Percentiles rank a stretch among this genome's conserved stretches.
phyloP scores from a whole-genome alignment of 257 asterid genomes.

The Solanum lycopersicoides region DNA sequence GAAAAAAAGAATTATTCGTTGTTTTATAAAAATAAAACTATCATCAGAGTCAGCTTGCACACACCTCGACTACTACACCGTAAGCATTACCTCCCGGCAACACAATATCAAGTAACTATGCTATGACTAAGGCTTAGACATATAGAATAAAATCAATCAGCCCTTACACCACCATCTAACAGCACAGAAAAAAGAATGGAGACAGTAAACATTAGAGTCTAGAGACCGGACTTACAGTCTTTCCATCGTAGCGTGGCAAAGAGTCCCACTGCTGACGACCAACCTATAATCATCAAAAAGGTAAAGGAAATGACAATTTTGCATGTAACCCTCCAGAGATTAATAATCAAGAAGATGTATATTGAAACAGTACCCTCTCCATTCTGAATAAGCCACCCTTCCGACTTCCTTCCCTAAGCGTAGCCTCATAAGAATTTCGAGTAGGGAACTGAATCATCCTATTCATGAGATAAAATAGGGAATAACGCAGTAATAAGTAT shows the following conservation, averaged over 20 bases:
- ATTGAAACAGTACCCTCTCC: conserved; percentile 33
- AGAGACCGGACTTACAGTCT: conserved; percentile 50
- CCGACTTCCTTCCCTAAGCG: conserved; percentile 26
- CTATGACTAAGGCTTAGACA: not conserved
- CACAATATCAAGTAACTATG: not conserved
- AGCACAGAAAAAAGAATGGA: not conserved
- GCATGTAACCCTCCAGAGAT: not conserved
- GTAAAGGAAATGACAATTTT: not conserved
- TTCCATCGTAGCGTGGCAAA: conserved; percentile 50
- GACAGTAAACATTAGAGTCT: not conserved
- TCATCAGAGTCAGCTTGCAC: not conserved
- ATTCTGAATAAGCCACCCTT: conserved; percentile 49
- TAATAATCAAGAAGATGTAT: not conserved
- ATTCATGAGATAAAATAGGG: not conserved
- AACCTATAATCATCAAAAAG: conserved; percentile 31
- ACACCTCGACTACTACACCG: not conserved
- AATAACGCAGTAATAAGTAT: not conserved
- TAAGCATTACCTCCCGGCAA: not conserved
- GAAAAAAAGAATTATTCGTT: not conserved
- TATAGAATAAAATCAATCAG: not conserved
- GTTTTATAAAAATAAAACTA: not conserved
- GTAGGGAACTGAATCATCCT: conserved; percentile 71
- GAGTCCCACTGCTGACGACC: conserved; percentile 48
- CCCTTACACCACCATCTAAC: not conserved
- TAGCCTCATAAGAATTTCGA: conserved; percentile 28